These are phyloP conservation scores for Eimeria acervulina DNA, from an alignment of 169 alveolate species.

Conservation along the genomic window DNA sequence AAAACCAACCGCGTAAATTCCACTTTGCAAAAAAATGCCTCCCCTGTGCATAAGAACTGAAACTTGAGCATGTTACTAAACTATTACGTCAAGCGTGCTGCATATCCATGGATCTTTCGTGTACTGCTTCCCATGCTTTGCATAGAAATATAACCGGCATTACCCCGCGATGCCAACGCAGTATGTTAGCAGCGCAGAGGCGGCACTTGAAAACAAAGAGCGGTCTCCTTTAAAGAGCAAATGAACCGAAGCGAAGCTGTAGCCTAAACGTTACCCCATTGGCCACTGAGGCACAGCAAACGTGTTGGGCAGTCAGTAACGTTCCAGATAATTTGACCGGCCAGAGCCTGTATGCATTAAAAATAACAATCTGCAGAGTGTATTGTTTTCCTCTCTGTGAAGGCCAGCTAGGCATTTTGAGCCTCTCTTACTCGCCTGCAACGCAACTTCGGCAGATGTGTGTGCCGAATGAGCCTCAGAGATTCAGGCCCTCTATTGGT, in stretches of 20 bases:
- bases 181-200: neutral
- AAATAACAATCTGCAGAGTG: neutral
- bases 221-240: neutral
- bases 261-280: neutral
- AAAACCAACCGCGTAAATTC: neutral
- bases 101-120: neutral
- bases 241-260: neutral
- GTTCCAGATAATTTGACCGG: neutral
- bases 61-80: neutral
- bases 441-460: neutral
- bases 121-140: neutral
- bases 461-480: neutral
- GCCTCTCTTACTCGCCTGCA: neutral
- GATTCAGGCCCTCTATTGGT: neutral
- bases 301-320: neutral
- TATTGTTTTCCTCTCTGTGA: neutral
- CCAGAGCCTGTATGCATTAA: neutral
- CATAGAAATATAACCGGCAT: neutral
- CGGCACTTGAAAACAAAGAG: neutral
- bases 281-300: neutral
- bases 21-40: neutral
- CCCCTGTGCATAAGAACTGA: neutral
- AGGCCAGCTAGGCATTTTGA: neutral
- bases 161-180: neutral
- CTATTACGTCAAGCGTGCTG: neutral